A percentile compares a stretch with the other conserved stretches of the same genome.
Evolutionary conservation across 768 basidiomycete genomes (phyloP).

Genomic region (Strobilomyces echinocephalus): DNA sequence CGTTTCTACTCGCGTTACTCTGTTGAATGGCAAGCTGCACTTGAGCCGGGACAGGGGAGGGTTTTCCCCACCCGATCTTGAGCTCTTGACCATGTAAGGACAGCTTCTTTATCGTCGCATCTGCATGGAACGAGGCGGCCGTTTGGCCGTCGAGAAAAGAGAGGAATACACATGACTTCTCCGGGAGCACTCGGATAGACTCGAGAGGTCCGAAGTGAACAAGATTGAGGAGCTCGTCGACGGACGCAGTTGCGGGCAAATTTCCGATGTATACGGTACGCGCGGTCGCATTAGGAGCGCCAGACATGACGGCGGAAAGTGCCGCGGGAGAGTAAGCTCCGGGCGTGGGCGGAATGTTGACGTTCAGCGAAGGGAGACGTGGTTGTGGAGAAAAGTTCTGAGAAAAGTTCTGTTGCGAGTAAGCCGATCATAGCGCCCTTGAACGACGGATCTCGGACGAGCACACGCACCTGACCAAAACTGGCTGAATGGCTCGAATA

Average conservation of each 20-base stretch:
- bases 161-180: conserved; percentile 97
- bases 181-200: conserved; percentile 88
- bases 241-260: conserved; percentile 89
- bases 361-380: conserved; percentile 60
- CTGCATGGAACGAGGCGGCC: conserved; percentile 95
- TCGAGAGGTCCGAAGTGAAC: conserved; percentile 98
- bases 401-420: conserved; percentile 1
- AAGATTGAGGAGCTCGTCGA: conserved; percentile 95
- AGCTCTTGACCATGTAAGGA: conserved; percentile 92
- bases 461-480: conserved; percentile 54
- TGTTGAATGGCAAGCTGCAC: conserved; percentile 87
- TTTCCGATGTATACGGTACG: conserved; percentile 98
- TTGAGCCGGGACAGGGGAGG: conserved; percentile 79
- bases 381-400: conserved; percentile 43
- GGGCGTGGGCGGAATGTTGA: conserved; percentile 66
- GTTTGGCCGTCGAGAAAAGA: conserved; percentile 93
- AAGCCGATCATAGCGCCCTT: not conserved
- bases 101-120: conserved; percentile 92
- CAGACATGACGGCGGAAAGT: conserved; percentile 65
- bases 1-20: conserved; percentile 91
- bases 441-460: not conserved
- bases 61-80: conserved; percentile 98
- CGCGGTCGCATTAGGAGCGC: conserved; percentile 54
- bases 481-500: conserved; percentile 68
- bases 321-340: conserved; percentile 77